Base-by-base conservation (phyloP, 345 rosid species). In the Citrus unshiu region DNA sequence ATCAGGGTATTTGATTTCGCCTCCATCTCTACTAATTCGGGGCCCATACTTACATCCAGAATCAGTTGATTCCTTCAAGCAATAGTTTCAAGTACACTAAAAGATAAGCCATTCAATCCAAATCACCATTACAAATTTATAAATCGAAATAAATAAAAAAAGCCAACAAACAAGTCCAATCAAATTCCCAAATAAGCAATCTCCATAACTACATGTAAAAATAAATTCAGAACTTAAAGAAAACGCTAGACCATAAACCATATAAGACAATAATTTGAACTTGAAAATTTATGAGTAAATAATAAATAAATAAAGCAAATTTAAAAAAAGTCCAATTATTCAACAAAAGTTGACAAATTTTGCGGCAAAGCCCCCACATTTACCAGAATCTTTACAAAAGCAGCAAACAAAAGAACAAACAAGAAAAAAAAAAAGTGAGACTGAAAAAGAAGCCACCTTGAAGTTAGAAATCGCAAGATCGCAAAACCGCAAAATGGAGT, bases 11-110 rank as follows among this genome's bases (percentile, higher is more conserved):
- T 66, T 37, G 46, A 66, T 66, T 66, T 37, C 77, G 30, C 85
- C 59, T 83, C 84, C 60, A 65, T 24, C 78, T 85, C 91, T 79
- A 87, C 91, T 78, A 87, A 62, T 6, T 79, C 91, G 68, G 88
- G 86, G 21, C 81, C 88, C 91, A 90, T 84, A 9, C 60, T 3
- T 2, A 21, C 32, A 63, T 27, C 39, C 46, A 66, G 24, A 73
- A 51, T 51, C 72, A 76, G 25, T 56, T 66, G 49, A 63, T 75
- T 63, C 60, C 32, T 74, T 43, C 69, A 62, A 29, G 46, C 27
- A 40, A 61, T 21, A 25, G 56, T n/a, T 74, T 35, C 37, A 21
- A 29, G 39, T 13, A 75, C 13, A 9, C 37, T 13, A 66, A 21
- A 27, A 32, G n/a, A 51, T 8, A 5, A 49, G 8, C 61, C 35